A percentile compares a stretch with the other conserved stretches of the same genome.
Evolutionary conservation across 495 filamentous ascomycete genomes (phyloP).

Genomic region (Hypomontagnella submonticulosa): DNA sequence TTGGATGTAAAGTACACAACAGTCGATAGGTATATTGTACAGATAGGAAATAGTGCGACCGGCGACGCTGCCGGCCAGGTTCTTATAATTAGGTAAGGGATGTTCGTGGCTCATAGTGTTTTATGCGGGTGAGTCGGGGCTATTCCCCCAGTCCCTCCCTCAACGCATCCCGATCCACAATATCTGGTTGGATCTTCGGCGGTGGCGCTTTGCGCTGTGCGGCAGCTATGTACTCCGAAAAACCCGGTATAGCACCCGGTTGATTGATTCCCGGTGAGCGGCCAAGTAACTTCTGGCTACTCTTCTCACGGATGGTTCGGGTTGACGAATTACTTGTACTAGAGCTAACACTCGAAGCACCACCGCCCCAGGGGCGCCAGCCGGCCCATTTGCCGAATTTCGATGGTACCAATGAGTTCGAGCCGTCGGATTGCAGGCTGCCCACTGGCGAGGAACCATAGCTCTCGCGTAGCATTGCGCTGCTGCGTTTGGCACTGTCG

Average conservation of each 20-base stretch:
- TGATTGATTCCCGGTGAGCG: slow-evolving; percentile 65
- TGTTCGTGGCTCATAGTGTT: too few relatives aligned
- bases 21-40: slow-evolving; percentile 4
- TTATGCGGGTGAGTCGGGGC: neutral
- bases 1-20: too few relatives aligned
- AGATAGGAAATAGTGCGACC: neutral
- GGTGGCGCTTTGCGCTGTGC: slow-evolving; percentile 53
- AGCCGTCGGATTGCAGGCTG: slow-evolving; percentile 42
- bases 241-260: slow-evolving; percentile 62
- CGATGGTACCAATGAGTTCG: slow-evolving; percentile 41
- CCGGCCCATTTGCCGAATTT: slow-evolving; percentile 54
- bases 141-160: slow-evolving; percentile 53
- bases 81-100: too few relatives aligned
- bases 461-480: slow-evolving; percentile 53
- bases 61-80: too few relatives aligned
- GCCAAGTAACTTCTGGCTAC: slow-evolving; percentile 23
- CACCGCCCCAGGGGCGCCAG: slow-evolving; percentile 59
- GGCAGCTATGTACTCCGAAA: slow-evolving; percentile 54
- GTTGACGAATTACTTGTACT: slow-evolving; percentile 22
- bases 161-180: slow-evolving; percentile 55
- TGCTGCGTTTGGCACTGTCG: slow-evolving; percentile 49
- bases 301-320: slow-evolving; percentile 24
- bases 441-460: slow-evolving; percentile 46
- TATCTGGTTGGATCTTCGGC: slow-evolving; percentile 55
- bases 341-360: slow-evolving; percentile 6